phyloP scores from a whole-genome alignment of 1,284 basidiomycete genomes.

The Ustilago cynodontis region DNA sequence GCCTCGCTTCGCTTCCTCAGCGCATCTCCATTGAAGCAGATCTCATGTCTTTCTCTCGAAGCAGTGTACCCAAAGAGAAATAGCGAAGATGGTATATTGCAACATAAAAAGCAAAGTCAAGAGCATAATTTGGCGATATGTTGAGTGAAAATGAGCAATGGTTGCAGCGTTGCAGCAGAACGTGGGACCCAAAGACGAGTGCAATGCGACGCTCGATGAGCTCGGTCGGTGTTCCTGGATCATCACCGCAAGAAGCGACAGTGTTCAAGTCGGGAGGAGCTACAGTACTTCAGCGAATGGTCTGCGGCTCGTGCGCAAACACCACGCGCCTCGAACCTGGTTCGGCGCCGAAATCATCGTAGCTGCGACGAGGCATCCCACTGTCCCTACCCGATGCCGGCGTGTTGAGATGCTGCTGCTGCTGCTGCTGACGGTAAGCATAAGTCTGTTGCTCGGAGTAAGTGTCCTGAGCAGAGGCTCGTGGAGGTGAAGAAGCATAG shows the following conservation, averaged over 20 bases:
- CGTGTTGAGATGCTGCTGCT: slow-evolving; percentile 18
- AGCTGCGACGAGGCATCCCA: slow-evolving; percentile 28
- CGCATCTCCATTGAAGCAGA: background rate
- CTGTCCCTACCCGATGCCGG: slow-evolving; percentile 10
- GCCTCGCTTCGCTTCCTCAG: slow-evolving; percentile 5
- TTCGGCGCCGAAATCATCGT: slow-evolving; percentile 30
- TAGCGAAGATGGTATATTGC: background rate
- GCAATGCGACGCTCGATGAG: background rate
- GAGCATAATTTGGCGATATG: background rate
- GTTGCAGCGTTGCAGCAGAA: background rate
- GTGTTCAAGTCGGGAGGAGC: no score
- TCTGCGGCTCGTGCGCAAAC: slow-evolving; percentile 40
- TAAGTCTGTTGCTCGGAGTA: slow-evolving; percentile 12
- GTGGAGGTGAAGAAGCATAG: slow-evolving; percentile 28
- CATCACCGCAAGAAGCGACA: no score
- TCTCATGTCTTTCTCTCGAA: background rate
- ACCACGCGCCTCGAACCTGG: slow-evolving; percentile 32
- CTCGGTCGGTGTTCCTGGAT: no score
- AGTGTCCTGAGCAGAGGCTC: slow-evolving; percentile 12
- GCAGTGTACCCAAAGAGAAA: background rate
- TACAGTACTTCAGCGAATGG: slow-evolving; percentile 32
- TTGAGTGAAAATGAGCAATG: background rate
- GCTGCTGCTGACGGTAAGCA: slow-evolving; percentile 23
- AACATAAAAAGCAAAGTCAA: background rate
- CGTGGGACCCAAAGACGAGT: background rate